Evolutionary conservation across 257 asterid genomes (phyloP).

Genomic region (Solanum clarkiae): DNA sequence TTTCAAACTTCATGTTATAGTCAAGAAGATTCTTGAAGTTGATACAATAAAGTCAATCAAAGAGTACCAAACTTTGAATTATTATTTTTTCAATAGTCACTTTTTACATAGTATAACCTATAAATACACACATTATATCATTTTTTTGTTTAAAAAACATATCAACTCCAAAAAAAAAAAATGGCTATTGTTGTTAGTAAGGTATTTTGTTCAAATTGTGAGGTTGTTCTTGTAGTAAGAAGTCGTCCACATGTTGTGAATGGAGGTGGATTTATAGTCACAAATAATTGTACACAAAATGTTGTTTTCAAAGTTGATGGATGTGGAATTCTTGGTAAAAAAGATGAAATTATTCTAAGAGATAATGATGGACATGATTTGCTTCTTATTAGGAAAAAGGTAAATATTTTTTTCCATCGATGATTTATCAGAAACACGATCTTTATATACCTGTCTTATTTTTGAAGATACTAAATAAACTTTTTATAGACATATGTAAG

Average conservation of each 20-base stretch:
- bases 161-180: neutral
- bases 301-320: slow-evolving; percentile 58
- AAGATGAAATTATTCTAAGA: slow-evolving; percentile 44
- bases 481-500: neutral
- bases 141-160: slow-evolving; percentile 9
- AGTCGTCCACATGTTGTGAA: slow-evolving; percentile 63
- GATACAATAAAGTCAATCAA: slow-evolving; percentile 13
- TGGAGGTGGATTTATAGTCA: slow-evolving; percentile 81
- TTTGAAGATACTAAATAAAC: neutral
- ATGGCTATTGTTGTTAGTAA: slow-evolving; percentile 63
- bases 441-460: neutral
- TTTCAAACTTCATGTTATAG: neutral
- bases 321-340: slow-evolving; percentile 66
- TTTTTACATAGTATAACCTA: neutral
- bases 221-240: slow-evolving; percentile 47
- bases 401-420: neutral
- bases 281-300: slow-evolving; percentile 36
- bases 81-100: neutral
- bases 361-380: slow-evolving; percentile 46
- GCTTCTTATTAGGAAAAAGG: slow-evolving; percentile 69
- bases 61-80: slow-evolving; percentile 32
- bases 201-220: slow-evolving; percentile 48
- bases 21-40: slow-evolving; percentile 16
- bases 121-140: neutral
- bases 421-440: no score